These are phyloP conservation scores for Dryas integrifolia DNA, from an alignment of 331 rosid genomes.

Conservation along the genomic window DNA sequence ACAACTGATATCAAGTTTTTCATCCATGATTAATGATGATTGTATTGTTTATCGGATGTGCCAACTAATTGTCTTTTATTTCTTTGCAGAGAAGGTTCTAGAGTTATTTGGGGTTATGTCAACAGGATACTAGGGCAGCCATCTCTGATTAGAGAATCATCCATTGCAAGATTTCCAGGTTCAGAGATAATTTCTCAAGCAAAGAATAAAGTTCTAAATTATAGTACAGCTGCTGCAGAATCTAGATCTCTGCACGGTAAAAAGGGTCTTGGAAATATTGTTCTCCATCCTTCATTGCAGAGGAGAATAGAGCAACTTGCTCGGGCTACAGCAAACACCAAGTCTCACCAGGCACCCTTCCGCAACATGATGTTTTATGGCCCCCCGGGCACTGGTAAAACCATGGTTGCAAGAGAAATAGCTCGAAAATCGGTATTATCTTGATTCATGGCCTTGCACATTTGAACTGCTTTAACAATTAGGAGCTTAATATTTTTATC, in stretches of 20 bases:
- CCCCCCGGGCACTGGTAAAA: slow-evolving; percentile 98
- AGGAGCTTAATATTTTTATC: background rate
- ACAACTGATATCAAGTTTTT: background rate
- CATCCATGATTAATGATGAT: slow-evolving; percentile 5
- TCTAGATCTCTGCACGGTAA: slow-evolving; percentile 43
- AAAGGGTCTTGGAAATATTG: slow-evolving; percentile 61
- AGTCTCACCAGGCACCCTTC: slow-evolving; percentile 90
- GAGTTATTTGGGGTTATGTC: slow-evolving; percentile 93
- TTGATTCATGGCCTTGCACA: slow-evolving; percentile 2
- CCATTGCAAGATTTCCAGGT: slow-evolving; percentile 82
- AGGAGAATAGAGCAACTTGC: slow-evolving; percentile 90
- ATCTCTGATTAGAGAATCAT: slow-evolving; percentile 89
- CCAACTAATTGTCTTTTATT: slow-evolving; percentile 31
- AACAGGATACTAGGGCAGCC: slow-evolving; percentile 97
- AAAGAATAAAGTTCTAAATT: slow-evolving; percentile 53
- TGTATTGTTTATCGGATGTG: slow-evolving; percentile 13
- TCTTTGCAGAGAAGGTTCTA: slow-evolving; percentile 77
- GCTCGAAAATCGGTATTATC: slow-evolving; percentile 79
- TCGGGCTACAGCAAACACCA: slow-evolving; percentile 85
- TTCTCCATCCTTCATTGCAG: slow-evolving; percentile 84
- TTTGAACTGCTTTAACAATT: background rate
- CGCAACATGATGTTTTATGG: slow-evolving; percentile 96
- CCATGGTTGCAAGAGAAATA: slow-evolving; percentile 94
- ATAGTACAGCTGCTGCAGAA: slow-evolving; percentile 45
- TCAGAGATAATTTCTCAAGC: slow-evolving; percentile 59